These are phyloP conservation scores for Penicillium subrubescens DNA, from an alignment of 495 filamentous ascomycete species.

Conservation along the genomic window DNA sequence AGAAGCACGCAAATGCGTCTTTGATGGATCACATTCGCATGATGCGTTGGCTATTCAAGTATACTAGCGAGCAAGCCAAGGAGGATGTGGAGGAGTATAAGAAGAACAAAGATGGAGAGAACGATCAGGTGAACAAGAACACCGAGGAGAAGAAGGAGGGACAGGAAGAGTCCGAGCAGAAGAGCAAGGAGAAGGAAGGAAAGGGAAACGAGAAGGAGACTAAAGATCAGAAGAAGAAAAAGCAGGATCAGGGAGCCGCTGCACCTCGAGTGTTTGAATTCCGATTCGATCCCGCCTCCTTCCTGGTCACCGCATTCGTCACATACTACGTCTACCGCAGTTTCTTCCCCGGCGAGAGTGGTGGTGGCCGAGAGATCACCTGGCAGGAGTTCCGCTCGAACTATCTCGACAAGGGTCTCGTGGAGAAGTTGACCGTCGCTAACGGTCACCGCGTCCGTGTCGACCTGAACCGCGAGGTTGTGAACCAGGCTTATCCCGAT, in stretches of 20 bases:
- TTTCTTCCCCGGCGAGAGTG: conserved; percentile 64
- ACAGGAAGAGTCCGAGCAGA: conserved; percentile 19
- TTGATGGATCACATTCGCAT: conserved; percentile 43
- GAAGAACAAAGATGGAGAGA: conserved; percentile 17
- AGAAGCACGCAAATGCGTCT: conserved; percentile 36
- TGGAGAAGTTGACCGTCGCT: conserved; percentile 86
- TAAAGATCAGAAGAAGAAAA: conserved; percentile 28
- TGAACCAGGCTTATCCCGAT: conserved; percentile 77
- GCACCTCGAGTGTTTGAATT: conserved; percentile 46
- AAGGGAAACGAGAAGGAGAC: conserved; percentile 27
- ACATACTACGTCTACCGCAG: conserved; percentile 64
- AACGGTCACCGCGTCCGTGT: conserved; percentile 75
- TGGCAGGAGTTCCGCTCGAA: conserved; percentile 94
- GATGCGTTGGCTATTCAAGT: conserved; percentile 38
- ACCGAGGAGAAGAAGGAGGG: conserved; percentile 27
- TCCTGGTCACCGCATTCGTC: conserved; percentile 58
- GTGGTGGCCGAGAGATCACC: conserved; percentile 73
- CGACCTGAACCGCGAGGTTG: conserved; percentile 80
- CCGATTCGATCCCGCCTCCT: conserved; percentile 57
- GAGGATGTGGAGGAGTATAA: conserved; percentile 40
- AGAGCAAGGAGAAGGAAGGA: conserved; percentile 30
- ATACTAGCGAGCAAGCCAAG: conserved; percentile 47
- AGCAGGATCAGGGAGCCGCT: conserved; percentile 21
- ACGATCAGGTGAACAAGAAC: background rate
- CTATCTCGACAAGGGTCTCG: conserved; percentile 93